These are phyloP conservation scores for Pseudocercospora crystallina DNA, from an alignment of 2,329 filamentous ascomycete genomes.

Conservation along the genomic window DNA sequence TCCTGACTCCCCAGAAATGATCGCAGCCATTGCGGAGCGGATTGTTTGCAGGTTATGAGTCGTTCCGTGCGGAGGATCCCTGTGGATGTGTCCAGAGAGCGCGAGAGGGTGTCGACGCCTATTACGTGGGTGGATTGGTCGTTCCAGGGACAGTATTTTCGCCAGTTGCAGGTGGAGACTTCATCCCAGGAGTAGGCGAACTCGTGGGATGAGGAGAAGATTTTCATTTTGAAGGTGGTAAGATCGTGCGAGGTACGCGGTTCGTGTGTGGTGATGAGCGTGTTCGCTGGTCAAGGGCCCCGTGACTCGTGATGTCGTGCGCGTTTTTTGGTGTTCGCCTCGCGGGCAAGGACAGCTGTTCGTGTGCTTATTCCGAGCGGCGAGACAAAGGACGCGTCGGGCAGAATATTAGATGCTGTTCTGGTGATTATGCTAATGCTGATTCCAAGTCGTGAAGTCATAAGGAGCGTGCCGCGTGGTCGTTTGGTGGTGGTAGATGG, in stretches of 20 bases:
- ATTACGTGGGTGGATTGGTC: constrained; percentile 96
- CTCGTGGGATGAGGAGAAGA: constrained; percentile 85
- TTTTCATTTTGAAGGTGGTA: constrained; percentile 73
- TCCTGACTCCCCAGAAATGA: constrained; percentile 76
- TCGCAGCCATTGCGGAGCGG: constrained; percentile 77
- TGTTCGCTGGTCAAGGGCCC: neutral
- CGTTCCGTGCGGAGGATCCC: constrained; percentile 73
- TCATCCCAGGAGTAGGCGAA: constrained; percentile 99
- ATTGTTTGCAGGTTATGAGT: constrained; percentile 62
- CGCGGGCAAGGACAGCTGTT: neutral
- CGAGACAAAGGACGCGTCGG: constrained; percentile 6
- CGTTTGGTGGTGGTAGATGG: neutral
- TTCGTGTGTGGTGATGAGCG: too few relatives aligned
- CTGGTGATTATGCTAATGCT: neutral
- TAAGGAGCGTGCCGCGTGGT: neutral
- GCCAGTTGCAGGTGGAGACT: constrained; percentile 96
- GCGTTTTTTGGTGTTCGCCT: neutral
- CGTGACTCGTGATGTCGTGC: neutral
- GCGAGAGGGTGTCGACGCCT: constrained; percentile 87
- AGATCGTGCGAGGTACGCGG: neutral
- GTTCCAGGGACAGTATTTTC: constrained; percentile 97
- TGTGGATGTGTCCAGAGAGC: constrained; percentile 62
- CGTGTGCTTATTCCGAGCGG: neutral
- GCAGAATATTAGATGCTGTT: neutral
- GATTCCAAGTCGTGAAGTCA: neutral